Evolutionary conservation across 2,329 filamentous ascomycete genomes (phyloP), one percentile per base, ranked within the genome.

Genomic region (Trichoderma endophyticum): DNA sequence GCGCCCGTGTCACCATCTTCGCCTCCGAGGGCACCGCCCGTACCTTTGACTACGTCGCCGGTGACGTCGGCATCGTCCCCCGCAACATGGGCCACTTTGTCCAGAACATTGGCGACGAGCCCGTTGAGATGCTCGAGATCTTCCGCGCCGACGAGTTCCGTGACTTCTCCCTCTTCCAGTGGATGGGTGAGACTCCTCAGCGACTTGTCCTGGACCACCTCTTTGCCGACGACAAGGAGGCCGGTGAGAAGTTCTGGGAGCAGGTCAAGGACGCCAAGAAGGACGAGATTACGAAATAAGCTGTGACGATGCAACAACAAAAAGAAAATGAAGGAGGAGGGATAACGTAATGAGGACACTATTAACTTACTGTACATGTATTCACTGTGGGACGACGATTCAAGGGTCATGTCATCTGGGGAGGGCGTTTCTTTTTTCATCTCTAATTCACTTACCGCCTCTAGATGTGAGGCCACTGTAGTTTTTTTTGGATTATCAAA

Each of bases 71-170:
- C 15, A 92, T 94, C 74, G 91, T 95, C 6, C 92, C 92, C 0
- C 86, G 86, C 77, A 93, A 93, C 78, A 93, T 92, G 86, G 92
- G 91, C 3, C 92, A 95, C 78, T 95, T 93, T 78, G 91, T 95
- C 69, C 92, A 95, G 85, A 94, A 94, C 76, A 88, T 93, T 54
- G 90, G 92, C n/a, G 88, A 92, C 63, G 91, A 94, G 79, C 88
- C 91, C 21, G 81, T 95, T 3, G 90, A 93, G 78, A 92, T 94
- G 80, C 83, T 95, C 12, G 92, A 95, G 81, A 89, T 95, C 18
- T 92, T 95, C 82, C 86, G 90, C 64, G 87, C 91, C 0, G 89
- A 92, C 75, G 86, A 90, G 79, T 94, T 94, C 78, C 84, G 90
- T 74, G 91, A 93, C 78, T 92, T 93, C 75, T 91, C 88, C 0